These are phyloP conservation scores for Elsinoe australis DNA, from an alignment of 2,329 filamentous ascomycete species.

Conservation along the genomic window DNA sequence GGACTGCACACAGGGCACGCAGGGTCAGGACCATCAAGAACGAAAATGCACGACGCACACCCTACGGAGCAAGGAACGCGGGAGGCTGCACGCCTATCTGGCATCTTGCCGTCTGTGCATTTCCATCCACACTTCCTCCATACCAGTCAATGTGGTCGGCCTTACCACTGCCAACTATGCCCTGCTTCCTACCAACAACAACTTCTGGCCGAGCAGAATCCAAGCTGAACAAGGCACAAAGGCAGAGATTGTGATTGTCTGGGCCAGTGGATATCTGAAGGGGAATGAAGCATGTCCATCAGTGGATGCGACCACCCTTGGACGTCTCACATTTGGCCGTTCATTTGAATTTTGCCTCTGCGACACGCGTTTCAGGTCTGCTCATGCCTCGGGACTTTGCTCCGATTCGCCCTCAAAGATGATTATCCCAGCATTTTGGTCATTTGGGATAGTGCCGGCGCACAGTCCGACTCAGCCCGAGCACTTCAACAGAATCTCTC, in stretches of 20 bases:
- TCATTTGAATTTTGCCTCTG: not conserved
- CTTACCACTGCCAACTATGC: not conserved
- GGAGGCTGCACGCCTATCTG: conserved; percentile 7
- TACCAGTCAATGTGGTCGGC: too few species aligned
- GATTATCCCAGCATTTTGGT: not conserved
- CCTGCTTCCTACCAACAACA: not conserved
- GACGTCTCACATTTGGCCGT: too few species aligned
- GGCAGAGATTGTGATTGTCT: conserved; percentile 6
- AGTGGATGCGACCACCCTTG: conserved; percentile 9
- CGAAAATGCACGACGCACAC: not conserved
- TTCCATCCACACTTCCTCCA: not conserved
- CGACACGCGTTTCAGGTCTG: conserved; percentile 11
- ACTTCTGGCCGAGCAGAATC: too few species aligned
- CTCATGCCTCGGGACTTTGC: conserved; percentile 1
- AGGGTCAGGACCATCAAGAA: not conserved
- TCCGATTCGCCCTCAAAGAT: conserved; percentile 11
- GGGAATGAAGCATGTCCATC: not conserved
- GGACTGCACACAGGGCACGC: not conserved
- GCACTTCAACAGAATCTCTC: not conserved
- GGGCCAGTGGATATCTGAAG: conserved; percentile 1
- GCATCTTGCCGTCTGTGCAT: conserved; percentile 1
- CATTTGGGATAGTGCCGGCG: not conserved
- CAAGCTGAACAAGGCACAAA: too few species aligned
- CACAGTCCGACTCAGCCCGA: not conserved
- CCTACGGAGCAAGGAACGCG: too few species aligned